Evolutionary conservation across 202 grass and related monocot species (phyloP), one percentile per base, ranked within the genome.

Genomic region (Alloteropsis angusta): DNA sequence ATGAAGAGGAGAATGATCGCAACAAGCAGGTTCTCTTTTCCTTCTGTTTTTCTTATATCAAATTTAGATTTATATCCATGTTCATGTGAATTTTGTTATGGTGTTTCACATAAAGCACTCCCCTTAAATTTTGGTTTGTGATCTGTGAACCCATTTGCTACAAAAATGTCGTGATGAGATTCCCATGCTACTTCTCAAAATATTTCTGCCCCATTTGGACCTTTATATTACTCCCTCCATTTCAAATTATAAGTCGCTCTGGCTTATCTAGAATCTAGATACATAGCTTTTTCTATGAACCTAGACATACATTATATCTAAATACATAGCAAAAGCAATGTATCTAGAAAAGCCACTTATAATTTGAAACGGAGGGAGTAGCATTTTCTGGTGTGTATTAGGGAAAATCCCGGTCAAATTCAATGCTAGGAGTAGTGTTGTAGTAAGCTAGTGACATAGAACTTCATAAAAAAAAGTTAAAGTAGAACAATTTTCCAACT

Each of bases 1-100:
- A 87, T 12, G 92, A 91, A 47, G 92, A 91, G 35, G 92, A 94
- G 65, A 94, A 85, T 64, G 65, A 47, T 81, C 83, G 92, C 47
- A 94, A 94, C 58, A 91, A 89, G 65, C 85, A 89, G 88, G 92
- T 94, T 82, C 19, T 25, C 47, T 79, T 36, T 55, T 71, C 9
- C 9, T 32, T 68, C 35, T 60, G 30, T 47, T 74, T 72, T 76
- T 17, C 43, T 65, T 18, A 19, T 28, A 41, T 62, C 26, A 72
- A n/a, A n/a, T n/a, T n/a, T n/a, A 30, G 46, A 73, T 78, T 83
- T 57, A 52, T 60, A 47, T 25, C 7, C 81, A 18, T 42, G 17
- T 34, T 41, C 53, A 60, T 73, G 7, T 42, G 25, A 16, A 56
- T 65, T 65, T 17, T 71, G 15, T 81, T 74, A 36, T 62, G 56